Evolutionary conservation across 2,329 filamentous ascomycete species (phyloP).

Genomic region (Xylariales sp.): DNA sequence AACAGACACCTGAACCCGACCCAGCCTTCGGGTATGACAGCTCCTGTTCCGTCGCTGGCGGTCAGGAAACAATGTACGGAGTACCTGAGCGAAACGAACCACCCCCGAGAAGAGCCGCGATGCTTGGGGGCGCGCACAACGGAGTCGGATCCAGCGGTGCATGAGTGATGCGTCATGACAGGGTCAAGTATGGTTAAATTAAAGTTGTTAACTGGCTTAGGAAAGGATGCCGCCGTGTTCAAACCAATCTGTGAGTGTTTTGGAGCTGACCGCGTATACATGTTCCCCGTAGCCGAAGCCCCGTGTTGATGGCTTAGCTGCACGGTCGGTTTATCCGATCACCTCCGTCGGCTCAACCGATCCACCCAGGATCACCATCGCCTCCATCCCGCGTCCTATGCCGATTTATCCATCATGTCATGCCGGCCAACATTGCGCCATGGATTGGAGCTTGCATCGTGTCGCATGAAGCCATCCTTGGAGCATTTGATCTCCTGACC

Average conservation of each 20-base stretch:
- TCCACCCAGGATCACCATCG: background rate
- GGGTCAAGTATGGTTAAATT: background rate
- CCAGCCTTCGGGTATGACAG: too few species aligned
- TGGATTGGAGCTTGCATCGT: slow-evolving; percentile 14
- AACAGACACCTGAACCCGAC: background rate
- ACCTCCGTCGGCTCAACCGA: slow-evolving; percentile 5
- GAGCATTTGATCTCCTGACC: slow-evolving; percentile 18
- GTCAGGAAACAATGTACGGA: too few species aligned
- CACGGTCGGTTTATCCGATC: slow-evolving; percentile 7
- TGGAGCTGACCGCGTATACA: too few species aligned
- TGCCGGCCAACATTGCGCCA: slow-evolving; percentile 9
- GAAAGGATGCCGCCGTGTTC: slow-evolving; percentile 5
- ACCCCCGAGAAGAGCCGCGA: too few species aligned
- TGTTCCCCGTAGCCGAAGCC: too few species aligned
- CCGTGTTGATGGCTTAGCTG: too few species aligned
- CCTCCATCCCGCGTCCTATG: slow-evolving; percentile 1
- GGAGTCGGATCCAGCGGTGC: too few species aligned
- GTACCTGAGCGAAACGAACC: too few species aligned
- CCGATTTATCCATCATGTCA: slow-evolving; percentile 3
- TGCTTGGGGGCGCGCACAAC: too few species aligned
- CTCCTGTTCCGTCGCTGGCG: too few species aligned
- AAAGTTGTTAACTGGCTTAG: slow-evolving; percentile 5
- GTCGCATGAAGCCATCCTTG: slow-evolving; percentile 17
- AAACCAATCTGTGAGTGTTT: too few species aligned
- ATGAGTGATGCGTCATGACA: background rate